These are phyloP conservation scores for Zangia roseola DNA, from an alignment of 768 basidiomycete genomes.

Conservation along the genomic window DNA sequence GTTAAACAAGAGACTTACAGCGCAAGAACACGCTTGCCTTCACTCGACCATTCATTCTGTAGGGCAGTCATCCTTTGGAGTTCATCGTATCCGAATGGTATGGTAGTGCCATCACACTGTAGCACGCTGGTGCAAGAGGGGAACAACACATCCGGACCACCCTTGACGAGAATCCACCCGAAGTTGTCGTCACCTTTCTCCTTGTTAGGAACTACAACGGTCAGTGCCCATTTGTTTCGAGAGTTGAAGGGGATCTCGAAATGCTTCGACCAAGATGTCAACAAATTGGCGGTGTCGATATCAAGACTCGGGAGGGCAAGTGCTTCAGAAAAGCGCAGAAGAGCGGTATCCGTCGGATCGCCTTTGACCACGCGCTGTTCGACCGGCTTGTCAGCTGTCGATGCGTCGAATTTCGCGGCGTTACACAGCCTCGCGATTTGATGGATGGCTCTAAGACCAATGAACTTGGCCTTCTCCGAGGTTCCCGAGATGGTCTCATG, in stretches of 20 bases:
- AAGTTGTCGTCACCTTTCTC: background rate
- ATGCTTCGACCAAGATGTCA: conserved; percentile 19
- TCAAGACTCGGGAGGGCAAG: conserved; percentile 20
- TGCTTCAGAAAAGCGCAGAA: conserved; percentile 46
- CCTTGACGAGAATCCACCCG: conserved; percentile 49
- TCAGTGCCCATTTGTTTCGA: conserved; percentile 57
- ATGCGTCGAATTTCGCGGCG: conserved; percentile 47
- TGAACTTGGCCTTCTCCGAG: conserved; percentile 7
- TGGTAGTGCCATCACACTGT: conserved; percentile 29
- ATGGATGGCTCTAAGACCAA: conserved; percentile 27
- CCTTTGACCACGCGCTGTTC: conserved; percentile 38
- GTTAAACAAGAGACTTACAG: conserved; percentile 28
- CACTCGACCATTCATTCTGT: conserved; percentile 44
- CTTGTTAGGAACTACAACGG: conserved; percentile 27
- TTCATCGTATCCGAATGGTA: conserved; percentile 30
- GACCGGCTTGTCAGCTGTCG: conserved; percentile 22
- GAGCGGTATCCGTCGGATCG: conserved; percentile 53
- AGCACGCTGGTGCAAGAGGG: conserved; percentile 36
- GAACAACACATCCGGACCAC: conserved; percentile 57
- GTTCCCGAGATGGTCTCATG: conserved; percentile 5
- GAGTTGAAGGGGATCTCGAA: conserved; percentile 48
- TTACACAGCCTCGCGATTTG: conserved; percentile 53
- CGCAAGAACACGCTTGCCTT: conserved; percentile 55
- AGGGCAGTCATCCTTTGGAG: conserved; percentile 21
- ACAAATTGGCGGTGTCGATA: conserved; percentile 19